A percentile compares a stretch with the other conserved stretches of the same genome.
These are phyloP conservation scores for Botrytis hyacinthi DNA, from an alignment of 2,329 filamentous ascomycete genomes.

Conservation along the genomic window DNA sequence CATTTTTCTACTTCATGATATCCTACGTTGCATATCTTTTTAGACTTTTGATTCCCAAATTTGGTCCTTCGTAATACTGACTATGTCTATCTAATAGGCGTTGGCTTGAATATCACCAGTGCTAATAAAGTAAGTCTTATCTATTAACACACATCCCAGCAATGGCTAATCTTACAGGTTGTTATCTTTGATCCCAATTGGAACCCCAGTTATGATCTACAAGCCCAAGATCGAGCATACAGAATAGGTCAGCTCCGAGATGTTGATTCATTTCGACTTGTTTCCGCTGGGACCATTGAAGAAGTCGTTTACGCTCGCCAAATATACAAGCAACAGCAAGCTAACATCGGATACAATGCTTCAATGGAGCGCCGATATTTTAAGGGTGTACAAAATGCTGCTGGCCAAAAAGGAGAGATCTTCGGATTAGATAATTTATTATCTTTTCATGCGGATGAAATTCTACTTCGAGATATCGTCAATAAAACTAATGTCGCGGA, in stretches of 20 bases:
- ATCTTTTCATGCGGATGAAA: slow-evolving; percentile 72
- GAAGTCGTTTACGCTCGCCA: slow-evolving; percentile 96
- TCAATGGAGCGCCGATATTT: slow-evolving; percentile 93
- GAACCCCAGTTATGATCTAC: slow-evolving; percentile 93
- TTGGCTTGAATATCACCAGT: slow-evolving; percentile 93
- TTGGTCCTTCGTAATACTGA: neutral
- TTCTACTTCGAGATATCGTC: slow-evolving; percentile 89
- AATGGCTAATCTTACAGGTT: neutral
- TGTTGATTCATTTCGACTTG: slow-evolving; percentile 90
- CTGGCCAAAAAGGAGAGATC: slow-evolving; percentile 83
- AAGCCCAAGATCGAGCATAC: slow-evolving; percentile 95
- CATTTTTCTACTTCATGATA: neutral
- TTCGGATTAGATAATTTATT: slow-evolving; percentile 90
- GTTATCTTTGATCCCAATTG: slow-evolving; percentile 97
- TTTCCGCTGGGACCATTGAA: slow-evolving; percentile 90
- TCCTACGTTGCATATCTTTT: neutral
- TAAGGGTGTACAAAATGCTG: slow-evolving; percentile 84
- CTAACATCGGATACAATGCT: slow-evolving; percentile 94
- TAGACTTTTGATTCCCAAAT: no score
- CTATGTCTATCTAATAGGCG: slow-evolving; percentile 44
- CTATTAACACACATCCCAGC: neutral
- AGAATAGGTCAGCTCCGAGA: slow-evolving; percentile 90
- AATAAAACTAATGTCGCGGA: slow-evolving; percentile 98
- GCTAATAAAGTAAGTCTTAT: slow-evolving; percentile 76
- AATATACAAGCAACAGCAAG: slow-evolving; percentile 98